Percentiles rank a stretch among this genome's conserved stretches.
These are phyloP conservation scores for Pyrrhoderma lamaoense DNA, from an alignment of 1,284 basidiomycete species.

Conservation along the genomic window DNA sequence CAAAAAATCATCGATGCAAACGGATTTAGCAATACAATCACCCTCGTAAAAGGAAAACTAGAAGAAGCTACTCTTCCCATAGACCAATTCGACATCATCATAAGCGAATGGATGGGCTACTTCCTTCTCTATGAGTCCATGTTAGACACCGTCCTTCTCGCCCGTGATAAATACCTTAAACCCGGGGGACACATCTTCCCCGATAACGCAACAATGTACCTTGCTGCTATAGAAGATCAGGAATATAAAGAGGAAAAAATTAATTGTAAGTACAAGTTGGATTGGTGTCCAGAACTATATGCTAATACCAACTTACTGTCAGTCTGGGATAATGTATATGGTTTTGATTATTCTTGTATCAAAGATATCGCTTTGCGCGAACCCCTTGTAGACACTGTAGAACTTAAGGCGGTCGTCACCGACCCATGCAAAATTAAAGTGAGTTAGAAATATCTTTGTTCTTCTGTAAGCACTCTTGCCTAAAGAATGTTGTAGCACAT, in stretches of 20 bases:
- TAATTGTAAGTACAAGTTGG: constrained; percentile 62
- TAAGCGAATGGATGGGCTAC: constrained; percentile 99
- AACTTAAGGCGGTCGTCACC: constrained; percentile 86
- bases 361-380: constrained; percentile 97
- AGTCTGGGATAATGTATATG: constrained; percentile 99
- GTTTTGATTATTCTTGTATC: constrained; percentile 99
- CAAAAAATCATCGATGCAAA: constrained; percentile 95
- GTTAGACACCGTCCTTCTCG: constrained; percentile 96
- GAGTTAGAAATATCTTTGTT: constrained; percentile 5
- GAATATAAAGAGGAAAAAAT: constrained; percentile 99
- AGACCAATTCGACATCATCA: constrained; percentile 93
- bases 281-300: not conserved
- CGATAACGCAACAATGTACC: constrained; percentile 87
- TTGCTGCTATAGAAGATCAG: constrained; percentile 98
- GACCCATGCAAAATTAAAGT: constrained; percentile 86
- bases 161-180: constrained; percentile 94
- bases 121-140: constrained; percentile 98
- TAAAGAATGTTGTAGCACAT: constrained; percentile 55
- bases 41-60: constrained; percentile 96
- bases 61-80: constrained; percentile 87
- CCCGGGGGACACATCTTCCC: constrained; percentile 93
- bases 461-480: constrained; percentile 11
- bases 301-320: constrained; percentile 9
- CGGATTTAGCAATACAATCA: constrained; percentile 91
- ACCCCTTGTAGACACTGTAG: constrained; percentile 96